These are phyloP conservation scores for Centrapalus pauciflorus DNA, from an alignment of 129 eudicot species.

Conservation along the genomic window DNA sequence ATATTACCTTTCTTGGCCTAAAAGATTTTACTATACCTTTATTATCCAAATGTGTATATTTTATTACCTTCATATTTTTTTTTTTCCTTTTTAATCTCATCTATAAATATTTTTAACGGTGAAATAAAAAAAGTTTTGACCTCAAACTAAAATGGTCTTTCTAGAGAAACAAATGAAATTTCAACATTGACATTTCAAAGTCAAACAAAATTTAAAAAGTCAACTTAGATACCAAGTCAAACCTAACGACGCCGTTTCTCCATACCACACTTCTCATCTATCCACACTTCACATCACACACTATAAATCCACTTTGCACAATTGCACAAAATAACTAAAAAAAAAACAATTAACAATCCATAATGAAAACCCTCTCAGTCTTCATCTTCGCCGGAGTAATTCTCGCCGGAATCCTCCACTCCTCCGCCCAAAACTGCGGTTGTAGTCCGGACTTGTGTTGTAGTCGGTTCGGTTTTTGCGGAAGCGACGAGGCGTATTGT, in stretches of 20 bases:
- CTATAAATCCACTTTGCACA: constrained; percentile 1
- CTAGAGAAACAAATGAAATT: no score
- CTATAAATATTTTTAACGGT: no score
- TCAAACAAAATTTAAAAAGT: neutral
- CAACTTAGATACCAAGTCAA: neutral
- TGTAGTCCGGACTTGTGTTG: constrained; percentile 31
- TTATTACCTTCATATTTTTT: no score
- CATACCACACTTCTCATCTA: neutral
- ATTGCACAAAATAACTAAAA: neutral
- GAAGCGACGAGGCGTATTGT: constrained; percentile 19
- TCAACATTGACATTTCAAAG: neutral
- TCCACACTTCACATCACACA: neutral
- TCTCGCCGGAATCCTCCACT: neutral
- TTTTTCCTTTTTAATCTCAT: no score
- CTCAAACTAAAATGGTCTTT: no score
- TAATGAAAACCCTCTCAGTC: constrained; percentile 9
- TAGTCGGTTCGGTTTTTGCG: constrained; percentile 24
- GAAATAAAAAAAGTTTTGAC: no score
- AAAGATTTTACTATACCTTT: no score
- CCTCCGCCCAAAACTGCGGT: constrained; percentile 31
- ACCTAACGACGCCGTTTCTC: neutral
- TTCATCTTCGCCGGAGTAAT: constrained; percentile 10
- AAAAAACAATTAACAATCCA: no score
- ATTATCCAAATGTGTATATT: no score
- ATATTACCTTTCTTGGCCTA: no score